Evolutionary conservation across 495 filamentous ascomycete genomes (phyloP).

Genomic region (Penicillium ucsense): DNA sequence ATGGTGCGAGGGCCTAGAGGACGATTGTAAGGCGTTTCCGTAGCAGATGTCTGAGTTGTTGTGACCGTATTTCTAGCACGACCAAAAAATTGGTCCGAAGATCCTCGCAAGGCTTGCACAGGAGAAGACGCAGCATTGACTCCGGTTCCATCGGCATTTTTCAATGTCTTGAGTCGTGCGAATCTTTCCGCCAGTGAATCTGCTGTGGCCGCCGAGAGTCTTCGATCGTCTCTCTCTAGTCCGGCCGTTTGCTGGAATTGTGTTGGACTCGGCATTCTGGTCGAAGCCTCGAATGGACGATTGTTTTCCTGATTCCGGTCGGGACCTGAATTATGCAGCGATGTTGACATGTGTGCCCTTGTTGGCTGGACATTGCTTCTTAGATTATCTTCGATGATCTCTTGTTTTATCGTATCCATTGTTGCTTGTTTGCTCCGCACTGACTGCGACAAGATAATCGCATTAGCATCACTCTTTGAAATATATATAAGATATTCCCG

Average conservation of each 20-base stretch:
- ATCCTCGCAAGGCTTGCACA: conserved; percentile 21
- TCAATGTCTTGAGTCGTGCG: conserved; percentile 29
- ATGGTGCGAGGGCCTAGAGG: conserved; percentile 44
- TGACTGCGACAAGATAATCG: conserved; percentile 13
- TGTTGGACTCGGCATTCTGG: conserved; percentile 37
- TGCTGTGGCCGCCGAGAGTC: conserved; percentile 21
- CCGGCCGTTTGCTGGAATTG: conserved; percentile 24
- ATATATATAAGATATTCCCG: background rate
- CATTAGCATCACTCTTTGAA: conserved; percentile 1
- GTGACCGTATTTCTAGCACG: conserved; percentile 16
- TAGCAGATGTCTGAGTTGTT: conserved; percentile 9
- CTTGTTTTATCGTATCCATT: conserved; percentile 35
- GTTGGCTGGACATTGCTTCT: conserved; percentile 23
- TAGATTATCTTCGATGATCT: conserved; percentile 36
- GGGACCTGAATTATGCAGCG: conserved; percentile 2
- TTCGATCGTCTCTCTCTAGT: conserved; percentile 9
- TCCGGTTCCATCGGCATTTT: conserved; percentile 17
- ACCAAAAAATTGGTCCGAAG: conserved; percentile 21
- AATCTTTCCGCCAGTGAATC: conserved; percentile 38
- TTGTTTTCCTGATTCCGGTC: conserved; percentile 17
- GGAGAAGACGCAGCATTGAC: conserved; percentile 9
- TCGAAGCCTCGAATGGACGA: conserved; percentile 7
- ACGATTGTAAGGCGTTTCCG: conserved; percentile 19
- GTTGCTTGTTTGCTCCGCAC: conserved; percentile 40
- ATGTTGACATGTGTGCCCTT: conserved; percentile 4